These are phyloP conservation scores for Agaricus subrufescens DNA, from an alignment of 768 basidiomycete species.

Conservation along the genomic window DNA sequence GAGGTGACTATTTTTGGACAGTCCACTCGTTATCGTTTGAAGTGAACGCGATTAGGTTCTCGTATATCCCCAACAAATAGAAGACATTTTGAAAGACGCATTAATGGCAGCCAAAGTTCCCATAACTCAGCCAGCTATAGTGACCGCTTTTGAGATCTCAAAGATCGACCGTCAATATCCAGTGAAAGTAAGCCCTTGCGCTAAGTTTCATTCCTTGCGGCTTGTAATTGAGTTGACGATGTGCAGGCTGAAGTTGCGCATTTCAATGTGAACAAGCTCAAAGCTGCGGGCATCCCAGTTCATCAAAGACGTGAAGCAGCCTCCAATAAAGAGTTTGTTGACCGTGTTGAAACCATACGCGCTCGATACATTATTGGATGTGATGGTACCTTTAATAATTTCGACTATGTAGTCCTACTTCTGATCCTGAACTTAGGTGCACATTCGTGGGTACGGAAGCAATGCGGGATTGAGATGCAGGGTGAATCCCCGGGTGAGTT, in stretches of 20 bases:
- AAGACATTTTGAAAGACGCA: neutral
- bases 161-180: neutral
- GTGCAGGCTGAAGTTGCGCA: neutral
- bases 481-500: neutral
- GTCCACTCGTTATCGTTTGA: neutral
- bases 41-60: neutral
- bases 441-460: conserved; percentile 17
- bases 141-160: neutral
- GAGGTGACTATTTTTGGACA: neutral
- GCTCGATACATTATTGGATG: conserved; percentile 19
- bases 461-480: neutral
- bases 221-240: neutral
- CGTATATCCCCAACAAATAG: neutral
- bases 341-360: conserved; percentile 3
- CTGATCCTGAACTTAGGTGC: conserved; percentile 12
- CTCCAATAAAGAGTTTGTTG: neutral
- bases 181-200: neutral
- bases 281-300: neutral
- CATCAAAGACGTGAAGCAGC: neutral
- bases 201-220: neutral
- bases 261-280: neutral
- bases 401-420: neutral
- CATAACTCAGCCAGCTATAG: neutral
- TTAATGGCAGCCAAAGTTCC: neutral
- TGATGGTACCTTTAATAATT: conserved; percentile 11